Conservation (phyloP, 2,329 filamentous ascomycete genomes). For the Xylaria multiplex region DNA sequence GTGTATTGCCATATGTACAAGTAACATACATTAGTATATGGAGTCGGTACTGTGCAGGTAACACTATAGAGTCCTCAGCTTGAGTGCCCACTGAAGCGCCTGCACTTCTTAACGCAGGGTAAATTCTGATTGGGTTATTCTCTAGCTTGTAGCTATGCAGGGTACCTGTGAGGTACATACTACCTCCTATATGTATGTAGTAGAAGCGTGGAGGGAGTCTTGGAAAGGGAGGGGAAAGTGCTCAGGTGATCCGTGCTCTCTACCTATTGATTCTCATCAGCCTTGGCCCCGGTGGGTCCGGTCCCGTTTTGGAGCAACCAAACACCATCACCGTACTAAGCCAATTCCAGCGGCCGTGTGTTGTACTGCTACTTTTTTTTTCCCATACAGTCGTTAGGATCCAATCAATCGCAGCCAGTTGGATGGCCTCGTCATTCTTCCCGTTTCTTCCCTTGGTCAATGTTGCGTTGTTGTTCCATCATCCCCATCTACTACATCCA, state of each 20-base stretch:
- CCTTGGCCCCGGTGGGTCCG: constrained; percentile 14
- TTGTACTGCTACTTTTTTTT: constrained; percentile 36
- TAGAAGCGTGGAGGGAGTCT: not conserved
- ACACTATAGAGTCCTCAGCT: too few species aligned
- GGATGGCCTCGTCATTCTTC: constrained; percentile 48
- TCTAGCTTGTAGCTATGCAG: too few species aligned
- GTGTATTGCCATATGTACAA: too few species aligned
- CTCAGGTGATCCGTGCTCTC: constrained; percentile 23
- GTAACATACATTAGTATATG: too few species aligned
- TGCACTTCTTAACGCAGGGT: too few species aligned
- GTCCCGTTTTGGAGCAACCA: constrained; percentile 19
- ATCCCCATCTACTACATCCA: constrained; percentile 19
- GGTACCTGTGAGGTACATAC: too few species aligned
- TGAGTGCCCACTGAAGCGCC: too few species aligned
- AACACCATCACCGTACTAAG: constrained; percentile 29
- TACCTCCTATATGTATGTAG: too few species aligned
- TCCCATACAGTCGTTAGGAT: constrained; percentile 40
- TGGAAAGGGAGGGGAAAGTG: not conserved
- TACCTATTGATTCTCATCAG: not conserved
- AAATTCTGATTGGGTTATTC: not conserved
- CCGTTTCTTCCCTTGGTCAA: constrained; percentile 41
- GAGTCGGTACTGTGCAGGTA: too few species aligned
- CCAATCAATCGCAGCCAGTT: constrained; percentile 45
- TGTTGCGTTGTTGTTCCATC: constrained; percentile 38
- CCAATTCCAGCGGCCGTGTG: constrained; percentile 24